Conservation (phyloP, 495 filamentous ascomycete genomes). For the Aspergillus cristatus region DNA sequence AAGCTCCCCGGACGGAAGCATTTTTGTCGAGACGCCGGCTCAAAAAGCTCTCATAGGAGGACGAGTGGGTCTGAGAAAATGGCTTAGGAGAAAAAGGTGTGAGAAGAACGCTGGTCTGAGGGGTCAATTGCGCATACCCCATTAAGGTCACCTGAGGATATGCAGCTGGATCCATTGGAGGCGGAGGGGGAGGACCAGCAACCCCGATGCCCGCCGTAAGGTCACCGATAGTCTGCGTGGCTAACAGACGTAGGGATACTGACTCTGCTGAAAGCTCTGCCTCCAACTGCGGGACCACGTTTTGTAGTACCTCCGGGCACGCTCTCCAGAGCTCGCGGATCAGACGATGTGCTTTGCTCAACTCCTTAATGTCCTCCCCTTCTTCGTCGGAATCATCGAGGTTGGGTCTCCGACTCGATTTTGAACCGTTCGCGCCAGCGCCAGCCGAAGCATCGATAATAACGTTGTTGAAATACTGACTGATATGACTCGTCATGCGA, state of each 20-base stretch:
- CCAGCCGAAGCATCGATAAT: constrained; percentile 71
- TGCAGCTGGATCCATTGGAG: constrained; percentile 63
- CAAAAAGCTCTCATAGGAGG: constrained; percentile 71
- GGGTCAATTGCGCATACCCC: constrained; percentile 40
- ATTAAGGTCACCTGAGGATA: constrained; percentile 68
- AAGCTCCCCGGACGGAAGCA: constrained; percentile 66
- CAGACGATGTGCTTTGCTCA: constrained; percentile 80
- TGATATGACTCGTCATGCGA: constrained; percentile 86
- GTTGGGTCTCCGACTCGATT: constrained; percentile 37
- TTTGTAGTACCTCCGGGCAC: constrained; percentile 76
- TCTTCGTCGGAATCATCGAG: constrained; percentile 70
- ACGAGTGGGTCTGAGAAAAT: constrained; percentile 69
- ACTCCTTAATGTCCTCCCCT: constrained; percentile 76
- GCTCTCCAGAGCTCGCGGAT: constrained; percentile 92
- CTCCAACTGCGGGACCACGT: constrained; percentile 90
- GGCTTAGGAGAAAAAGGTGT: constrained; percentile 74
- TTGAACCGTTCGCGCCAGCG: constrained; percentile 29
- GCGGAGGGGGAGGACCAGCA: constrained; percentile 67
- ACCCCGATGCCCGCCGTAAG: constrained; percentile 87
- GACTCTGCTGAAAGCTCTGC: constrained; percentile 88
- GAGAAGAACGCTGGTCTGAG: constrained; percentile 57
- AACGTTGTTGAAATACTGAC: constrained; percentile 95
- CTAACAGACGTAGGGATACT: constrained; percentile 70
- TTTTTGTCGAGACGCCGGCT: constrained; percentile 80
- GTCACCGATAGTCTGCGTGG: constrained; percentile 89